Base-by-base conservation (phyloP, 2,329 filamentous ascomycete genomes). In the Penicillium decumbens region DNA sequence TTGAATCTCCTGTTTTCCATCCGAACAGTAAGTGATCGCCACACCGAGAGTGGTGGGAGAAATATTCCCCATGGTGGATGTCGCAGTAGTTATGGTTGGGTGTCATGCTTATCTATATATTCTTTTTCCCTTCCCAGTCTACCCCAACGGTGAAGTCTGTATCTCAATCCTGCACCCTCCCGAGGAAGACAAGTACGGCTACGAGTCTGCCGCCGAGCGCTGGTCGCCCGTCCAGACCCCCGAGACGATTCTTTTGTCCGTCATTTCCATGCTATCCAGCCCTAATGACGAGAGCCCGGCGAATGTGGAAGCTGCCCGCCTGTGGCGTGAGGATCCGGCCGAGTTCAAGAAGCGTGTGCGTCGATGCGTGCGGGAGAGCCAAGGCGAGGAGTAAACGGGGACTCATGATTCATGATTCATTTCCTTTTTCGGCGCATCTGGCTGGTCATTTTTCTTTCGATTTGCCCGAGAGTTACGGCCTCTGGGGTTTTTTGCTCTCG, bases 111-210 rank as follows among this genome's bases (percentile, higher is more conserved):
- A 33, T 6, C n/a, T 32, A 3, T 40, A 1, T 6, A 23, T 27
- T 13, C 15, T 9, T 24, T 27, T 20, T 23, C 8, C 23, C 39
- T 20, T 37, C 6, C 23, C 39, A 82, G 82, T 98, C 67, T 97
- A 96, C 75, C 76, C 82, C 6, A 83, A 82, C 65, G 93, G 93
- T 63, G 83, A 86, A 58, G 88, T 98, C 50, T 98, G 93, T 78
- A 97, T 98, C 70, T 95, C 88, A 38, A 98, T 98, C 73, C 80
- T 98, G 37, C 93, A 98, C 71, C 88, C 92, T 10, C 92, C 93
- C 4, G 91, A 89, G 73, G 91, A 96, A 65, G 93, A 98, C 67
- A 84, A 88, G 66, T 93, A 88, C 72, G 92, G 92, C 45, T 98
- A 98, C 75, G 93, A 98, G 72, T 81, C 81, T 24, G 91, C 90